Evolutionary conservation across 495 filamentous ascomycete species (phyloP).

Genomic region (Penicillium angulare): DNA sequence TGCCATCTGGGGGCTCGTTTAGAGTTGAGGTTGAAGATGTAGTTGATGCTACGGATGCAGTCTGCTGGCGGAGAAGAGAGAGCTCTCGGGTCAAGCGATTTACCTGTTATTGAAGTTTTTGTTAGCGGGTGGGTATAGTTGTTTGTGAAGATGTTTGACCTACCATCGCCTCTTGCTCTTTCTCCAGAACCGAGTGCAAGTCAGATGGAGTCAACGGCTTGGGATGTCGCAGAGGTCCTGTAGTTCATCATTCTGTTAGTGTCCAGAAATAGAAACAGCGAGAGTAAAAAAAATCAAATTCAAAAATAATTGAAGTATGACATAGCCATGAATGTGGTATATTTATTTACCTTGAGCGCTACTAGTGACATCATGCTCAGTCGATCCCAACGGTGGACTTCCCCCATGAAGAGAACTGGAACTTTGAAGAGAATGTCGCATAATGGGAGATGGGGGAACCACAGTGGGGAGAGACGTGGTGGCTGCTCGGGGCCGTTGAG

Average conservation of each 20-base stretch:
- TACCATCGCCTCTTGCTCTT: conserved; percentile 94
- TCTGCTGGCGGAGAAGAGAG: conserved; percentile 72
- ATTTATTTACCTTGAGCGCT: conserved; percentile 51
- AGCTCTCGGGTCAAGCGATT: conserved; percentile 91
- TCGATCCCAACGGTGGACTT: conserved; percentile 27
- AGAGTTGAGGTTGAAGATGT: conserved; percentile 70
- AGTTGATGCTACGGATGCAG: conserved; percentile 78
- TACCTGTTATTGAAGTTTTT: conserved; percentile 63
- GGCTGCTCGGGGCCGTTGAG: conserved; percentile 46
- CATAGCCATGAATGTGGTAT: not conserved
- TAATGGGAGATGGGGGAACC: conserved; percentile 26
- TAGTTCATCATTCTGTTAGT: not conserved
- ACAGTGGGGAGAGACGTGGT: conserved; percentile 51
- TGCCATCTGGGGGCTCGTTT: conserved; percentile 48
- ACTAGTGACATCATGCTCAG: conserved; percentile 57
- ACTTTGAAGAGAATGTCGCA: conserved; percentile 50
- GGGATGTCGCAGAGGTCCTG: conserved; percentile 73
- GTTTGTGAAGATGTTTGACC: conserved; percentile 16
- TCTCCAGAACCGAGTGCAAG: conserved; percentile 81
- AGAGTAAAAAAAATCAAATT: too few relatives aligned
- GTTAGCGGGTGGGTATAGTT: conserved; percentile 7
- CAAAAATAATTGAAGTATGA: too few relatives aligned
- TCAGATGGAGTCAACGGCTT: conserved; percentile 83
- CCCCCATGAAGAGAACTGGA: conserved; percentile 37
- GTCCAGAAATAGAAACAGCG: too few relatives aligned